phyloP scores from a whole-genome alignment of 306 rosid species.

The Hylodesmum podocarpum region DNA sequence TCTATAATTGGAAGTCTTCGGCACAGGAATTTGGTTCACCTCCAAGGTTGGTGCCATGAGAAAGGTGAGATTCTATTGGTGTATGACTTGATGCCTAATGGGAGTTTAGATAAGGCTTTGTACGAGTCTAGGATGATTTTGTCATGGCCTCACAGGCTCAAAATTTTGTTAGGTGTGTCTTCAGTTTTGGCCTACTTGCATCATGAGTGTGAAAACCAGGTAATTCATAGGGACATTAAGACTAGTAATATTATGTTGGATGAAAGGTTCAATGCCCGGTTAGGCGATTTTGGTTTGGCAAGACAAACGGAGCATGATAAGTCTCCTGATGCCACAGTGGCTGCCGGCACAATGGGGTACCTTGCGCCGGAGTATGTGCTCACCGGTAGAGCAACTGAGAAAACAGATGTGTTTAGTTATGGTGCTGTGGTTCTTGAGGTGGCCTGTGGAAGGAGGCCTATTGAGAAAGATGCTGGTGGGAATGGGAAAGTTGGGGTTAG shows the following conservation, averaged over 20 bases:
- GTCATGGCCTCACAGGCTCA: slow-evolving; percentile 71
- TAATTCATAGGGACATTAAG: slow-evolving; percentile 83
- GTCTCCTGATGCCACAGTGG: slow-evolving; percentile 88
- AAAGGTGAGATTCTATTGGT: slow-evolving; percentile 82
- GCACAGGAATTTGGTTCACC: slow-evolving; percentile 78
- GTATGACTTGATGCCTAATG: slow-evolving; percentile 88
- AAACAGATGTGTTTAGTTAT: slow-evolving; percentile 82
- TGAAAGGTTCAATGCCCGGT: slow-evolving; percentile 80
- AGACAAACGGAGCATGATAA: slow-evolving; percentile 85
- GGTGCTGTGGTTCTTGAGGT: slow-evolving; percentile 92
- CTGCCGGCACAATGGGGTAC: slow-evolving; percentile 96
- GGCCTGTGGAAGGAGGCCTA: slow-evolving; percentile 84
- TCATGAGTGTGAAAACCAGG: slow-evolving; percentile 91
- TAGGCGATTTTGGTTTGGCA: slow-evolving; percentile 87
- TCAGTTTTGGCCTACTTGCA: slow-evolving; percentile 81
- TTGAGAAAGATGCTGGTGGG: slow-evolving; percentile 54
- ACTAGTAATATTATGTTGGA: slow-evolving; percentile 84
- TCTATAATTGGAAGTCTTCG: slow-evolving; percentile 84
- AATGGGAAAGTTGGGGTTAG: slow-evolving; percentile 40
- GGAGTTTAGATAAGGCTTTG: slow-evolving; percentile 82
- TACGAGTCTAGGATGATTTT: slow-evolving; percentile 64
- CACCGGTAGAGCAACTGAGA: slow-evolving; percentile 79
- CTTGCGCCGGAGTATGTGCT: slow-evolving; percentile 87
- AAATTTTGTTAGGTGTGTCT: slow-evolving; percentile 76
- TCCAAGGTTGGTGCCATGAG: slow-evolving; percentile 91